These are phyloP conservation scores for Botryosphaeria agaves DNA, from an alignment of 2,329 filamentous ascomycete genomes.

Conservation along the genomic window DNA sequence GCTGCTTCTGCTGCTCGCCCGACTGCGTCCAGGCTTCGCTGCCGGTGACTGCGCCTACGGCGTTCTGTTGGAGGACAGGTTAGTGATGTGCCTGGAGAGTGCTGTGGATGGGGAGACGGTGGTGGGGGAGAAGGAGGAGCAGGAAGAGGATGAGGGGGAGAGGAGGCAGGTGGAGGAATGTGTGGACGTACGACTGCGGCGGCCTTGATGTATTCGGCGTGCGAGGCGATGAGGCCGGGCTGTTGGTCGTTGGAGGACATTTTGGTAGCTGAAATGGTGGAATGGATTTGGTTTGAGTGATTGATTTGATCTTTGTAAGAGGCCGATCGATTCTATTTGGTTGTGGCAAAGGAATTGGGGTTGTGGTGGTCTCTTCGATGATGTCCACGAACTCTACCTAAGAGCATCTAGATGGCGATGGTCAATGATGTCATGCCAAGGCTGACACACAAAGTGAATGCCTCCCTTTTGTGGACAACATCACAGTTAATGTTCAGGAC, in stretches of 20 bases:
- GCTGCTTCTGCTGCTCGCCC: constrained; percentile 45
- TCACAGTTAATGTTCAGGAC: too few species aligned
- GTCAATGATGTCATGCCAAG: too few species aligned
- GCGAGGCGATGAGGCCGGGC: constrained; percentile 43
- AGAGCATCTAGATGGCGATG: too few species aligned
- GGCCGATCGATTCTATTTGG: too few species aligned
- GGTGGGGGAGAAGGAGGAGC: background rate
- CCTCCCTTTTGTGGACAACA: too few species aligned
- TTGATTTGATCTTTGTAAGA: too few species aligned
- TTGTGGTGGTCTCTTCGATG: too few species aligned
- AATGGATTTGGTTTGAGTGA: background rate
- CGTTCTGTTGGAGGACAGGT: constrained; percentile 26
- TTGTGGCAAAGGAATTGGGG: too few species aligned
- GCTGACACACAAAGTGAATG: too few species aligned
- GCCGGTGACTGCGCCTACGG: constrained; percentile 44
- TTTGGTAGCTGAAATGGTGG: too few species aligned
- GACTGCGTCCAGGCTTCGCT: constrained; percentile 45
- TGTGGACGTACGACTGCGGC: constrained; percentile 38
- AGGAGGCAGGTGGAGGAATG: constrained; percentile 1
- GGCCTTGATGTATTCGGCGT: constrained; percentile 53
- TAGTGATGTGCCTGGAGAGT: too few species aligned
- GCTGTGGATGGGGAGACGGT: background rate
- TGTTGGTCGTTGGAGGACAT: constrained; percentile 18
- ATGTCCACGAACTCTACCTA: too few species aligned
- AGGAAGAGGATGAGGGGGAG: background rate